Base-by-base conservation (phyloP, 495 filamentous ascomycete genomes). In the Extremus antarcticus region DNA sequence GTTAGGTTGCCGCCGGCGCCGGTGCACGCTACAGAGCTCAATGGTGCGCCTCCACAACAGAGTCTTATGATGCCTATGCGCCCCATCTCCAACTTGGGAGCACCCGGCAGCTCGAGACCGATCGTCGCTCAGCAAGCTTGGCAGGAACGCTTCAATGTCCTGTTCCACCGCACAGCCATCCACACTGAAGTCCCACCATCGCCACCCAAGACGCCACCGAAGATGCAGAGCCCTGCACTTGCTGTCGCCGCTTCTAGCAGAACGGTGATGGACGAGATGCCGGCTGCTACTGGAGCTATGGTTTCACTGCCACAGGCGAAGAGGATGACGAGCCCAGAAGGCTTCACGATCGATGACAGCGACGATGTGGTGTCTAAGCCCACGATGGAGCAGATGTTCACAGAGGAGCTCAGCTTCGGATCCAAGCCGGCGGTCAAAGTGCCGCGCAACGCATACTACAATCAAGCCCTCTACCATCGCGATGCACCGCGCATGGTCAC, bases 361-460 rank as follows among this genome's bases (percentile, higher is more conserved):
- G 47, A 40, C 13, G 66, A 66, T 21, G 54, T 64, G 8, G 53
- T 50, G 3, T 66, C 69, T 16, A 67, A 66, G 50, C 47, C 55
- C 19, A 59, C 58, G 10, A 68, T 65, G 35, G 69, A 67, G 16
- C 43, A 59, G 47, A 51, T 73, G 22, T 55, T 71, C 40, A 25
- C 22, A 3, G 66, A 73, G 25, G 70, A 71, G 23, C 62, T 64
- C n/a, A 66, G 68, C 51, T 71, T 71, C 45, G 70, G 68, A 11
- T 71, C 69, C 0, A 23, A 56, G 50, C 70, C 70, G 2, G 58
- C 23, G 15, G 60, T 72, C 10, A 53, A 41, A 17, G 11, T 68
- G 0, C 63, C 70, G 25, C 57, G 54, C 24, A 45, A 50, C 20
- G 21, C 43, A 10, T 21, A 15, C 9, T 57, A 57, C 32, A 19